Conservation (phyloP, 371 early-diverging fungal species). For the Caulochytrium protostelioides region DNA sequence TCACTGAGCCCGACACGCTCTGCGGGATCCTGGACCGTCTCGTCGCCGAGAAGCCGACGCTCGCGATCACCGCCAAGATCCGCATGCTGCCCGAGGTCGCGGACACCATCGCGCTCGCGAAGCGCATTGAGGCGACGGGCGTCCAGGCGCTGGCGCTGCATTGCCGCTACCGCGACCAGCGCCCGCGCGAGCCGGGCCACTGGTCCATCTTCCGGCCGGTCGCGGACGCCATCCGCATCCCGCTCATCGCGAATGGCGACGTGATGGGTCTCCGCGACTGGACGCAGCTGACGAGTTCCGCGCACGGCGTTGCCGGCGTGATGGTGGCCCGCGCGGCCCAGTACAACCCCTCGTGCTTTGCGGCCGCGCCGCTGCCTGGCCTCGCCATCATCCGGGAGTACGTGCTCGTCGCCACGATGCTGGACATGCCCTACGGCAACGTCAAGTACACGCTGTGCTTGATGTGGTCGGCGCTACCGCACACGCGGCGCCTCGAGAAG, state of each 20-base stretch:
- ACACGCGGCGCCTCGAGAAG: too few relatives aligned
- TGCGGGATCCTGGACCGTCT: constrained; percentile 51
- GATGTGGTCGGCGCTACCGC: constrained; percentile 43
- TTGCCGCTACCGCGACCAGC: constrained; percentile 52
- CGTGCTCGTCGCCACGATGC: constrained; percentile 35
- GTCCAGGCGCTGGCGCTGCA: constrained; percentile 76
- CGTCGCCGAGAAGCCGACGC: constrained; percentile 40
- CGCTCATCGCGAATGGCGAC: constrained; percentile 86
- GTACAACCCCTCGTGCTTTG: constrained; percentile 65
- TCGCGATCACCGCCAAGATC: constrained; percentile 37
- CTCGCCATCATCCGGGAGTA: constrained; percentile 37
- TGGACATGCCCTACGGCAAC: constrained; percentile 53
- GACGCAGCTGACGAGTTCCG: constrained; percentile 19
- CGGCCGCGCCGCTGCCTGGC: constrained; percentile 19
- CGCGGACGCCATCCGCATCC: constrained; percentile 42
- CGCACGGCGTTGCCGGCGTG: constrained; percentile 28
- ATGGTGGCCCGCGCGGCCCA: constrained; percentile 81
- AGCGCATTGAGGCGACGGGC: constrained; percentile 63
- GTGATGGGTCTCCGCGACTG: constrained; percentile 40
- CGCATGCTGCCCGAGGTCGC: constrained; percentile 46
- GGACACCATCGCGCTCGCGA: constrained; percentile 55
- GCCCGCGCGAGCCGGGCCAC: constrained; percentile 52
- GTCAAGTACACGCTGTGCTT: constrained; percentile 71
- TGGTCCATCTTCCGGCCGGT: constrained; percentile 65
- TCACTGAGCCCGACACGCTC: constrained; percentile 60